Evolutionary conservation across 345 rosid genomes (phyloP).

Genomic region (Rubroshorea leprosula): DNA sequence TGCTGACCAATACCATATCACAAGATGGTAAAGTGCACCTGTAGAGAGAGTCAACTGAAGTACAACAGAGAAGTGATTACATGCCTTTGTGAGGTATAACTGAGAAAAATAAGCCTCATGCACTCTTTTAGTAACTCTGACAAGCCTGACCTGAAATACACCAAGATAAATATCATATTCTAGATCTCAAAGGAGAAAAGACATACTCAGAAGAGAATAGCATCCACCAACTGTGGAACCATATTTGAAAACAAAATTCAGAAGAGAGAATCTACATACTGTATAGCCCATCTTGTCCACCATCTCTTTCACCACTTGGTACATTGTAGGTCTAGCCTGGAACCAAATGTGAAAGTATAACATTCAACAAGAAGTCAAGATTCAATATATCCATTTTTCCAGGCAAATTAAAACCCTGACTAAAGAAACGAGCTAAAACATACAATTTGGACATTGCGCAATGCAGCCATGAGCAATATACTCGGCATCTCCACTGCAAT

Average conservation of each 20-base stretch:
- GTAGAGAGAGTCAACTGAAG: not conserved
- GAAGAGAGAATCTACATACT: constrained; percentile 27
- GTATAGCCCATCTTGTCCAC: constrained; percentile 85
- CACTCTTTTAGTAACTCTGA: constrained; percentile 88
- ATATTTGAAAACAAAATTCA: not conserved
- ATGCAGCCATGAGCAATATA: constrained; percentile 89
- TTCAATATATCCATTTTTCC: not conserved
- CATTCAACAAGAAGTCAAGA: constrained; percentile 4
- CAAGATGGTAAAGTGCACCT: not conserved
- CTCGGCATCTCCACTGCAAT: constrained; percentile 98
- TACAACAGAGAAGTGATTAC: not conserved
- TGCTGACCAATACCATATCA: not conserved
- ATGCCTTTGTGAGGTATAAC: constrained; percentile 74
- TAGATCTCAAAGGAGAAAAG: constrained; percentile 4
- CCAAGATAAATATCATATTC: not conserved
- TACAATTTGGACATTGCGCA: constrained; percentile 86
- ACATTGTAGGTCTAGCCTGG: constrained; percentile 91
- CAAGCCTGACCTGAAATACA: constrained; percentile 70
- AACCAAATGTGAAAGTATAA: constrained; percentile 17
- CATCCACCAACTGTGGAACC: not conserved
- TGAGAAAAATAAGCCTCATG: constrained; percentile 89
- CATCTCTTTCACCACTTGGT: constrained; percentile 90
- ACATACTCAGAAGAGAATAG: not conserved
- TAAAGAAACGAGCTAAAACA: constrained; percentile 17
- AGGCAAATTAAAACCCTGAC: not conserved